Conservation (phyloP, 163 green algal genomes). For the Chlamydomonas reinhardtii region DNA sequence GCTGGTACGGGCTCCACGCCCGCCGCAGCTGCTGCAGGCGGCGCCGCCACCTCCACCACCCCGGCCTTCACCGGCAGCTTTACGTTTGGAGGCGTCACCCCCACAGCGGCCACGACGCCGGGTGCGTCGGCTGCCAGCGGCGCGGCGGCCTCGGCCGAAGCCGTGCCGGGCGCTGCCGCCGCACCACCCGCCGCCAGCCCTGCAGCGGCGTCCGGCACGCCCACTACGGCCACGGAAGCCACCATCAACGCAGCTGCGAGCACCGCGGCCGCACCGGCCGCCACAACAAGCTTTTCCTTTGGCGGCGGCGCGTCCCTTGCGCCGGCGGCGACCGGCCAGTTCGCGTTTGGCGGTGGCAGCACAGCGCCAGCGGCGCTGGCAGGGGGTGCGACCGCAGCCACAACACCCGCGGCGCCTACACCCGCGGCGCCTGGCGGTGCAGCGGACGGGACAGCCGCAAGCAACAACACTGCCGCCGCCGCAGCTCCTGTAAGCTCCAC, state of each 20-base stretch:
- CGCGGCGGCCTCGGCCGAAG: background rate
- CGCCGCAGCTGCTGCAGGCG: background rate
- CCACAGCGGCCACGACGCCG: background rate
- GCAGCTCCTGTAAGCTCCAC: too few species aligned
- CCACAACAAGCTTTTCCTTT: background rate
- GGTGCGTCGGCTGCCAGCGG: background rate
- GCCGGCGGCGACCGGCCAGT: background rate
- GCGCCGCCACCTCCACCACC: too few species aligned
- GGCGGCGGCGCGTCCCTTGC: background rate
- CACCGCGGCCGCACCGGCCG: background rate
- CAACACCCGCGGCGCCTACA: background rate
- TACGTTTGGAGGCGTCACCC: background rate
- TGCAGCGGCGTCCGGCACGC: background rate
- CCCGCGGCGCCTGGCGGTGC: background rate
- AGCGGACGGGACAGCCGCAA: too few species aligned
- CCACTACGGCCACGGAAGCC: background rate
- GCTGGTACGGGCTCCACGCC: background rate
- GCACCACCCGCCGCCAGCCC: background rate
- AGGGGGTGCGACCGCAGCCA: background rate
- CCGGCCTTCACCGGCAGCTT: background rate
- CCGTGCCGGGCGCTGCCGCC: too few species aligned
- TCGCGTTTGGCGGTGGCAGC: background rate
- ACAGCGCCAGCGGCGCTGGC: background rate
- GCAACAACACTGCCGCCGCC: background rate
- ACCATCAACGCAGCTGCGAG: background rate